These are phyloP conservation scores for Verticillium albo-atrum DNA, from an alignment of 2,329 filamentous ascomycete species.

Conservation along the genomic window DNA sequence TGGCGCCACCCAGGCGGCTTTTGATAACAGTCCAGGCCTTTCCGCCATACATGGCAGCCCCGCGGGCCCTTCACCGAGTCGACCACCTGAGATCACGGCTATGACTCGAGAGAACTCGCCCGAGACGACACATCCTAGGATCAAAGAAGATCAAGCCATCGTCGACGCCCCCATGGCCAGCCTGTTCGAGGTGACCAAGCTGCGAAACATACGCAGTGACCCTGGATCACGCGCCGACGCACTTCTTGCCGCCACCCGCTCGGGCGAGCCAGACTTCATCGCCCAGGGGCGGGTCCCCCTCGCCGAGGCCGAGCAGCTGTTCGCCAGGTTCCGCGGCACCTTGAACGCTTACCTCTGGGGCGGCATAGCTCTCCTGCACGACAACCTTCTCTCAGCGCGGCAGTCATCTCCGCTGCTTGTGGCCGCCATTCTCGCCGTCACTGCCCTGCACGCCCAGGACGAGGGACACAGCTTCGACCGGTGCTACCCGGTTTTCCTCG, in stretches of 20 bases:
- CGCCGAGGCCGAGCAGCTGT: constrained; percentile 44
- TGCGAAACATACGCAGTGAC: constrained; percentile 26
- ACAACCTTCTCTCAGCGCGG: constrained; percentile 43
- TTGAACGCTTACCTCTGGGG: constrained; percentile 40
- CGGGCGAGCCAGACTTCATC: constrained; percentile 33
- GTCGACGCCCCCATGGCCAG: constrained; percentile 49
- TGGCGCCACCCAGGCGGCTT: not conserved
- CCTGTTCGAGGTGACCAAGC: constrained; percentile 45
- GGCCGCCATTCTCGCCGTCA: constrained; percentile 53
- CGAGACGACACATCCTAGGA: constrained; percentile 30
- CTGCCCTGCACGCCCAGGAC: constrained; percentile 53
- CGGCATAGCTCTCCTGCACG: constrained; percentile 44
- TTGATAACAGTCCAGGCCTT: constrained; percentile 9
- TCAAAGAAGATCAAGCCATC: constrained; percentile 25
- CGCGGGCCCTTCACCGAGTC: constrained; percentile 12
- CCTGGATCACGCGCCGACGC: constrained; percentile 19
- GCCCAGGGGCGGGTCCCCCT: constrained; percentile 38
- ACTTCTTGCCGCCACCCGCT: constrained; percentile 19
- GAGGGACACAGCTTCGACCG: constrained; percentile 34
- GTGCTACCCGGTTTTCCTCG: constrained; percentile 53
- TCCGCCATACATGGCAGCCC: constrained; percentile 10
- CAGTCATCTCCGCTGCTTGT: constrained; percentile 53
- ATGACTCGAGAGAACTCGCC: constrained; percentile 28
- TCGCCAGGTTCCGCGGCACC: constrained; percentile 20
- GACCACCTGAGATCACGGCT: constrained; percentile 17